Base-by-base conservation (phyloP, 169 alveolate genomes). In the Plasmodium malariae region DNA sequence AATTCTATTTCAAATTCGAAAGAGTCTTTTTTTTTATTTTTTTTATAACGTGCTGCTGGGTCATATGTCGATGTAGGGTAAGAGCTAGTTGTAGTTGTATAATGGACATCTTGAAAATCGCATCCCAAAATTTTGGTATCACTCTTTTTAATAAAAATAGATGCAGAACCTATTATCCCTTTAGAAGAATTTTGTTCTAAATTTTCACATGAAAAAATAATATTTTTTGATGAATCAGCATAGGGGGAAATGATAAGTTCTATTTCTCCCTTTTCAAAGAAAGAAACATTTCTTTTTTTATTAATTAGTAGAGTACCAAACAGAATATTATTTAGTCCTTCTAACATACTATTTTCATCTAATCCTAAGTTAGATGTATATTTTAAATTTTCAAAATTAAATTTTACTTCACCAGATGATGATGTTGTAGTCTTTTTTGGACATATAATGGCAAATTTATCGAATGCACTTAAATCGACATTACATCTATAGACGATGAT, bases 101-200 rank as follows among this genome's bases (percentile, higher is more conserved):
- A 21, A 0, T 74, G 26, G 5, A 37, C 32, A 12, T 76, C 91
- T 48, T 67, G 24, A 60, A 83, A 83, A 48, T 83, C 85, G 40
- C 91, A 83, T 3, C 91, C 91, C 49, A 83, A 67, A n/a, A 83
- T 83, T 65, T 83, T 83, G 4, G 49, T 68, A 49, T 51, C 80
- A 37, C 67, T 83, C 49, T 83, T 83, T 83, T 83, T 83, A 30
- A 83, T 59, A 65, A 83, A 83, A 3, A 83, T 51, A 24, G 91
- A 83, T 3, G 91, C 85, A 65, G 45, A 19, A 36, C 85, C 91
- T 3, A 83, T 67, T 17, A 60, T 43, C 0, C 71, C 55, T 19
- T 57, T 74, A 1, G 28, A 19, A 26, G 48, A 34, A 45, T 76
- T 40, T 76, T 65, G 34, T n/a, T 34, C 74, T 43, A 76, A 24